Evolutionary conservation across 345 rosid species (phyloP).

Genomic region (Raphanus sativus): DNA sequence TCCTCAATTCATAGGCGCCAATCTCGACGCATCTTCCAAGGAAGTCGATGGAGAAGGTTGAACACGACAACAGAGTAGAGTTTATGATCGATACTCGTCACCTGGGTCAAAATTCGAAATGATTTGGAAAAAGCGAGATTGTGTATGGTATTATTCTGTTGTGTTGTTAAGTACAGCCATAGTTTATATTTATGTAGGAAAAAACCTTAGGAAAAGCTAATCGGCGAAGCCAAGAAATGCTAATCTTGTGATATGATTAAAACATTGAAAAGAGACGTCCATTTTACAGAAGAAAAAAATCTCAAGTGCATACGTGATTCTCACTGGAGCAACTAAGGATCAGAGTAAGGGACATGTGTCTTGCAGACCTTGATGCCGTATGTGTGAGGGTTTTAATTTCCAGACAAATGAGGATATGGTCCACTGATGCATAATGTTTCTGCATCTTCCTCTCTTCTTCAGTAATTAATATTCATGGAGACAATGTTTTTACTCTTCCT

Average conservation of each 20-base stretch:
- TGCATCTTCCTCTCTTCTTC: neutral
- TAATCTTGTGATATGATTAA: neutral
- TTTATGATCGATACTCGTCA: too few relatives aligned
- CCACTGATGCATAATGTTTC: neutral
- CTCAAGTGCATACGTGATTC: neutral
- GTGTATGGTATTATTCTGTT: too few relatives aligned
- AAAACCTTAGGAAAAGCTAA: neutral
- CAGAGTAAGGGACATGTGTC: neutral
- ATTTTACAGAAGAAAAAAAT: neutral
- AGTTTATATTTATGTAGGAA: too few relatives aligned
- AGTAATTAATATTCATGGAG: neutral
- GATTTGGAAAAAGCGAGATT: too few relatives aligned
- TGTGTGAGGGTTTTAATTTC: neutral
- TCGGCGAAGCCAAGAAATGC: neutral
- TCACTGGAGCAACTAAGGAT: neutral
- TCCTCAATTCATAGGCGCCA: too few relatives aligned
- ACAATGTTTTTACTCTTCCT: neutral
- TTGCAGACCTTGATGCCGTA: neutral
- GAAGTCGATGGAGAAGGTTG: too few relatives aligned
- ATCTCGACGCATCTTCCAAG: too few relatives aligned
- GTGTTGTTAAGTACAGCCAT: neutral
- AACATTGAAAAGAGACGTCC: neutral
- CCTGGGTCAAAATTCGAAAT: too few relatives aligned
- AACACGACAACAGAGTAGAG: too few relatives aligned
- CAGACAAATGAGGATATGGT: neutral